Percentiles rank a stretch among this genome's conserved stretches.
These are phyloP conservation scores for Kwoniella dendrophila DNA, from an alignment of 768 basidiomycete genomes.

Conservation along the genomic window DNA sequence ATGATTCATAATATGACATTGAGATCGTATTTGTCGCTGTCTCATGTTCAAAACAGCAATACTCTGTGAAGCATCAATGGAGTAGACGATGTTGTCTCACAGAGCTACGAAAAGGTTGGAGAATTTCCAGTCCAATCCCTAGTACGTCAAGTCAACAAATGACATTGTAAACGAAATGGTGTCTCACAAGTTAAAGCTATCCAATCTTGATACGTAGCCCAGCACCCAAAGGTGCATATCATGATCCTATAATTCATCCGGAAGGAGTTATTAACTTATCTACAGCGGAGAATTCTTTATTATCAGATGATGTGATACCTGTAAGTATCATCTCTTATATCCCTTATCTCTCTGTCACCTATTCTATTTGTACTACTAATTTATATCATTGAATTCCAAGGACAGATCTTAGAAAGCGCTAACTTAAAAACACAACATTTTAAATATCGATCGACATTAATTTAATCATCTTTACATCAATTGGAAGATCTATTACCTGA, in stretches of 20 bases:
- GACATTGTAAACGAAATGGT: no score
- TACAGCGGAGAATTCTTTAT: constrained; percentile 13
- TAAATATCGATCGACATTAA: constrained; percentile 8
- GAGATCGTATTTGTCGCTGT: no score
- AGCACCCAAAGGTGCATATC: constrained; percentile 7
- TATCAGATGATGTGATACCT: neutral
- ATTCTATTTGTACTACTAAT: no score
- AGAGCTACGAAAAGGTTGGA: neutral
- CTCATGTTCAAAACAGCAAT: no score
- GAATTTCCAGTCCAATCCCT: neutral
- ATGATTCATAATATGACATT: no score
- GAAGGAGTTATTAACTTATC: constrained; percentile 15
- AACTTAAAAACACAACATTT: constrained; percentile 5
- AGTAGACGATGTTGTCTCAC: neutral
- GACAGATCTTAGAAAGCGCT: neutral
- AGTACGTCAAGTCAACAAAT: no score
- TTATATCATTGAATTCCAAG: neutral
- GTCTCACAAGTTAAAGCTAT: no score
- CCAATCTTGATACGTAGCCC: neutral
- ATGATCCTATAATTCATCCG: constrained; percentile 12
- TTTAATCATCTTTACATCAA: constrained; percentile 1
- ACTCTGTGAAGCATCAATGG: no score
- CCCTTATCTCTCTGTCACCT: no score
- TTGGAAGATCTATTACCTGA: constrained; percentile 10
- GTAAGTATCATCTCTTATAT: constrained; percentile 6